A percentile compares a stretch with the other conserved stretches of the same genome.
These are phyloP conservation scores for Hanseniaspora guilliermondii DNA, from an alignment of 805 yeast species.

Conservation along the genomic window DNA sequence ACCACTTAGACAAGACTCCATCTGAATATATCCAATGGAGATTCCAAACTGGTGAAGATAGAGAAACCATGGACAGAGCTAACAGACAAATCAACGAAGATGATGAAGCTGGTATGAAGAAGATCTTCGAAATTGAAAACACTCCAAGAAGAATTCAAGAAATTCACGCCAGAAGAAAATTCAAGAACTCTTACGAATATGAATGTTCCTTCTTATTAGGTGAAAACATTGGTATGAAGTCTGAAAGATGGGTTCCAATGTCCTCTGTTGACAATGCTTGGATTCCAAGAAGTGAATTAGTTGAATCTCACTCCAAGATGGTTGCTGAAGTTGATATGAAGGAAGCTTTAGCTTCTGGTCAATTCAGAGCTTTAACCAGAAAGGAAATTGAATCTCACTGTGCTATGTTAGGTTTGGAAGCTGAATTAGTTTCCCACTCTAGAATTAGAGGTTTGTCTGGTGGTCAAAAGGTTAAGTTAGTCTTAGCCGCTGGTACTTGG, in stretches of 20 bases:
- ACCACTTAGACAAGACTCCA: constrained; percentile 98
- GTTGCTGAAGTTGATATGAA: constrained; percentile 99
- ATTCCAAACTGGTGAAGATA: constrained; percentile 99
- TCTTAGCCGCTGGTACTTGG: constrained; percentile 99
- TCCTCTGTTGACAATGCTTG: constrained; percentile 99
- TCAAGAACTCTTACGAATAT: constrained; percentile 99
- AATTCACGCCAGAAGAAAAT: constrained; percentile 94
- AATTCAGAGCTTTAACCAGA: constrained; percentile 99
- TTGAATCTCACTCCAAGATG: constrained; percentile 95
- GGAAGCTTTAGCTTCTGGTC: constrained; percentile 99
- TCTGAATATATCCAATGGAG: constrained; percentile 99
- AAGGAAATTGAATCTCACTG: constrained; percentile 99
- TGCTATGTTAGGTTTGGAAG: constrained; percentile 94
- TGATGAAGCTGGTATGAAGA: constrained; percentile 98
- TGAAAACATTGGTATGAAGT: constrained; percentile 97
- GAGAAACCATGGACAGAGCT: constrained; percentile 99
- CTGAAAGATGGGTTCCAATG: constrained; percentile 99
- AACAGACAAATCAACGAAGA: constrained; percentile 94
- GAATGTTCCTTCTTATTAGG: constrained; percentile 96
- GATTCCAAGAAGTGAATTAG: constrained; percentile 98
- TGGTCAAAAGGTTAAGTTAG: constrained; percentile 99
- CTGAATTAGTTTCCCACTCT: constrained; percentile 98
- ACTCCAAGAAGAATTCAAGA: constrained; percentile 94
- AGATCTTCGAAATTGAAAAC: constrained; percentile 97
- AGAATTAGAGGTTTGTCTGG: constrained; percentile 99